phyloP scores from a whole-genome alignment of 2,329 filamentous ascomycete species.

The Elsinoe batatas region DNA sequence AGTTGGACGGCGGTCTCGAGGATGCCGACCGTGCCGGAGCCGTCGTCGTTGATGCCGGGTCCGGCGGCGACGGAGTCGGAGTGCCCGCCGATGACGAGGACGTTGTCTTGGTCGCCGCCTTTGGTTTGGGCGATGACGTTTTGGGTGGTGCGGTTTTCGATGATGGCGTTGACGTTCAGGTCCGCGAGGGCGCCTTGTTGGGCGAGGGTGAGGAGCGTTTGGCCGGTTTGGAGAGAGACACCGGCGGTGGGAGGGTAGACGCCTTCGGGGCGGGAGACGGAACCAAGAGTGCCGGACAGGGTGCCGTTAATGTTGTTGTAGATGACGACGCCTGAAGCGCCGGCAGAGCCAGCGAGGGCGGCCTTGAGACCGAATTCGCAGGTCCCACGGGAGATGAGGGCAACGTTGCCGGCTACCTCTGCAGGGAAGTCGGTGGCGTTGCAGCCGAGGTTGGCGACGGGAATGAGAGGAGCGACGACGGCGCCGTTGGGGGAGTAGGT shows the following conservation, averaged over 20 bases:
- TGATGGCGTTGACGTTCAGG: slow-evolving; percentile 35
- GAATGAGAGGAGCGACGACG: slow-evolving; percentile 38
- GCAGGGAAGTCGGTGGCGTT: slow-evolving; percentile 52
- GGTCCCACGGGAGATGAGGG: slow-evolving; percentile 58
- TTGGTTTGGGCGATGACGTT: slow-evolving; percentile 54
- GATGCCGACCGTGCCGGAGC: slow-evolving; percentile 54
- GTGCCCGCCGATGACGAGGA: slow-evolving; percentile 51
- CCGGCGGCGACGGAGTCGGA: slow-evolving; percentile 52
- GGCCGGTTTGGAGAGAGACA: slow-evolving; percentile 50
- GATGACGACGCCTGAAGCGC: slow-evolving; percentile 60
- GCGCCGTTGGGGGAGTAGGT: slow-evolving; percentile 20
- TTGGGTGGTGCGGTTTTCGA: slow-evolving; percentile 40
- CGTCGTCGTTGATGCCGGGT: slow-evolving; percentile 70
- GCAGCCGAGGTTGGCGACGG: slow-evolving; percentile 55
- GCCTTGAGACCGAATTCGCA: slow-evolving; percentile 67
- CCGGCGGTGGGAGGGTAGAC: slow-evolving; percentile 59
- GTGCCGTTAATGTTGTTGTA: slow-evolving; percentile 61
- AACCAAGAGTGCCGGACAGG: slow-evolving; percentile 59
- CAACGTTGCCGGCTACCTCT: slow-evolving; percentile 52
- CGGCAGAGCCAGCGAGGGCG: slow-evolving; percentile 54
- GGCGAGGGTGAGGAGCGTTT: slow-evolving; percentile 46
- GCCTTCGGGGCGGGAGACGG: slow-evolving; percentile 42
- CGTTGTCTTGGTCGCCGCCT: slow-evolving; percentile 48
- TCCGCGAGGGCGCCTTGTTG: slow-evolving; percentile 31
- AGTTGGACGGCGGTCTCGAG: slow-evolving; percentile 52